phyloP scores from a whole-genome alignment of 2,329 filamentous ascomycete genomes.

The Fusarium sp. region DNA sequence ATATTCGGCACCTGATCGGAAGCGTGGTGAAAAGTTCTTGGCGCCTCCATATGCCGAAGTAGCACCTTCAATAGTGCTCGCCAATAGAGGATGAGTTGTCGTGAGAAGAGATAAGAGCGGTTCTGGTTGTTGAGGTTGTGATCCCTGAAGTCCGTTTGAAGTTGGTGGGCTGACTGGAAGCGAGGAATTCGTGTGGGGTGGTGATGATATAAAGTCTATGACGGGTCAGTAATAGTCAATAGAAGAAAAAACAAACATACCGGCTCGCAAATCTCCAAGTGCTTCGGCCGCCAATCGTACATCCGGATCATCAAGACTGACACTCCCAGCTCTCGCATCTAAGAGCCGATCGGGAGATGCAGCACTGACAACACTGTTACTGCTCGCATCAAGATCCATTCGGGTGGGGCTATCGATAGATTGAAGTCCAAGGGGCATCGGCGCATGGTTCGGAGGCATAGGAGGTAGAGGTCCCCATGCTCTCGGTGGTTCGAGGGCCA shows the following conservation, averaged over 20 bases:
- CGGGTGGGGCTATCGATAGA: constrained; percentile 58
- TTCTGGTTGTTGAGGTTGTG: constrained; percentile 69
- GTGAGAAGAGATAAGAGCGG: constrained; percentile 88
- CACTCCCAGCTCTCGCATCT: constrained; percentile 60
- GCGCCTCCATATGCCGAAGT: constrained; percentile 86
- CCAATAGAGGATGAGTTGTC: constrained; percentile 86
- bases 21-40: constrained; percentile 89
- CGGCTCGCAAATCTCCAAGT: constrained; percentile 77
- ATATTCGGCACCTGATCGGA: constrained; percentile 90
- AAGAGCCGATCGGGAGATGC: constrained; percentile 60
- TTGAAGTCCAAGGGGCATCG: constrained; percentile 42
- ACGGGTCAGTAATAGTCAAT: constrained; percentile 31
- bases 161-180: constrained; percentile 53
- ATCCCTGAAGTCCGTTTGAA: constrained; percentile 48
- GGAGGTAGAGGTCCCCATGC: constrained; percentile 63
- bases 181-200: constrained; percentile 59
- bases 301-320: constrained; percentile 73
- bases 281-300: constrained; percentile 79
- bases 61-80: constrained; percentile 85
- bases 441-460: constrained; percentile 56
- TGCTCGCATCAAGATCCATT: constrained; percentile 61
- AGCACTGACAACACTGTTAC: constrained; percentile 55
- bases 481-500: constrained; percentile 41
- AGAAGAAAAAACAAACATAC: constrained; percentile 53
- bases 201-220: constrained; percentile 74